Evolutionary conservation across 345 rosid genomes (phyloP).

Genomic region (Gossypium sturtianum): DNA sequence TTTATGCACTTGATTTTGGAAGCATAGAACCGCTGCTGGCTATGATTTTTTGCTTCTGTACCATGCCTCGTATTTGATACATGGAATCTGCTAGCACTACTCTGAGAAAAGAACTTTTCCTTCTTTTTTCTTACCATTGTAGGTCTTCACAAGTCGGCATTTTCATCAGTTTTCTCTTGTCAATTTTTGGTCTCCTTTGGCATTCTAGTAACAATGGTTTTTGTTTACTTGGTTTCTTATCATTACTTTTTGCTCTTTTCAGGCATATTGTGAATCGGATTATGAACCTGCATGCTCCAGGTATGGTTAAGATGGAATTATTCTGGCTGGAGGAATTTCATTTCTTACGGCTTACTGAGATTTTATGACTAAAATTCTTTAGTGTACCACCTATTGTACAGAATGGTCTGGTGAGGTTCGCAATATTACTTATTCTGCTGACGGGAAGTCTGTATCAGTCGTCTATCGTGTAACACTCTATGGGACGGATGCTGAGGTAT

Average conservation of each 20-base stretch:
- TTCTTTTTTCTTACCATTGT: not conserved
- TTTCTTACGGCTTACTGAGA: not conserved
- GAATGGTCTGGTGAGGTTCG: constrained; percentile 94
- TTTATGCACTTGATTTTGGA: not conserved
- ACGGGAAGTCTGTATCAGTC: constrained; percentile 72
- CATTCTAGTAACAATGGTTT: not conserved
- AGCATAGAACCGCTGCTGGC: not conserved
- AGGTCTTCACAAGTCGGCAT: not conserved
- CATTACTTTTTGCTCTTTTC: constrained; percentile 6
- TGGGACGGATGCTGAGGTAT: constrained; percentile 91
- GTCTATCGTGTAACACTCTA: constrained; percentile 73
- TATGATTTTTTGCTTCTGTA: not conserved
- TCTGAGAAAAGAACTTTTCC: not conserved
- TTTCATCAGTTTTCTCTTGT: not conserved
- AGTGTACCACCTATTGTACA: constrained; percentile 20
- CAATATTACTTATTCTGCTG: constrained; percentile 62
- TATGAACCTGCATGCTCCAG: constrained; percentile 81
- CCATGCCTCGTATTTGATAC: not conserved
- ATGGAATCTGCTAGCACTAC: not conserved
- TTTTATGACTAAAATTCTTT: not conserved
- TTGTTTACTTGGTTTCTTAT: not conserved
- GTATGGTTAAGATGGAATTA: constrained; percentile 19
- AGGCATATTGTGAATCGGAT: constrained; percentile 81
- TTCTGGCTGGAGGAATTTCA: not conserved
- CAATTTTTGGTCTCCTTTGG: not conserved